phyloP scores from a whole-genome alignment of 2,329 filamentous ascomycete genomes.

The Penicillium italicum region DNA sequence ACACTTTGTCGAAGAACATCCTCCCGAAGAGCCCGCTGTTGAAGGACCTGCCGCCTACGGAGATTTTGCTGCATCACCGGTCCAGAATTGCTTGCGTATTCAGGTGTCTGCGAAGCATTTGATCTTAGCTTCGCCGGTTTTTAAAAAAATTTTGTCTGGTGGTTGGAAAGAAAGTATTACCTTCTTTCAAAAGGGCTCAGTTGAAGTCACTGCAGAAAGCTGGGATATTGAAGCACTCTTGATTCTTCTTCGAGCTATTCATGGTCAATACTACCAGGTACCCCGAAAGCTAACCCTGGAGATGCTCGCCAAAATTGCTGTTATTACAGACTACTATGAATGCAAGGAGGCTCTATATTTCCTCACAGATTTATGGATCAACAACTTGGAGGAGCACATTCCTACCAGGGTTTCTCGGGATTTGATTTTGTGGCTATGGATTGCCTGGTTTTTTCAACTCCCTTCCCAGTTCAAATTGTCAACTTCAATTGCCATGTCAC shows the following conservation, averaged over 20 bases:
- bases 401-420: background rate
- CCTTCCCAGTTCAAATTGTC: conserved; percentile 13
- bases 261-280: background rate
- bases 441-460: conserved; percentile 19
- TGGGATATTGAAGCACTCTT: background rate
- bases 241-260: background rate
- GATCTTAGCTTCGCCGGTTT: background rate
- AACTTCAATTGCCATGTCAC: conserved; percentile 19
- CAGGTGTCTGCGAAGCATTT: background rate
- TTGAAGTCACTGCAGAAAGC: background rate
- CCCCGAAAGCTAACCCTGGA: background rate
- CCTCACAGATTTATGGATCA: background rate
- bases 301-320: background rate
- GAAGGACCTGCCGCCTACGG: background rate
- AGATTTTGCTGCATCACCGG: too few species aligned
- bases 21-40: background rate
- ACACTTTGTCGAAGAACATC: background rate
- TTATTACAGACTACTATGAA: background rate
- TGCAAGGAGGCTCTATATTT: background rate
- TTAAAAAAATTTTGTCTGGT: background rate
- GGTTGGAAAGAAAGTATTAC: background rate
- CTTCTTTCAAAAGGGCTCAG: background rate
- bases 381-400: background rate
- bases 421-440: background rate
- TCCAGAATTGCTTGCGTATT: background rate